Evolutionary conservation across 352 stramenopile genomes (phyloP).

Genomic region (Pythium dissimile): DNA sequence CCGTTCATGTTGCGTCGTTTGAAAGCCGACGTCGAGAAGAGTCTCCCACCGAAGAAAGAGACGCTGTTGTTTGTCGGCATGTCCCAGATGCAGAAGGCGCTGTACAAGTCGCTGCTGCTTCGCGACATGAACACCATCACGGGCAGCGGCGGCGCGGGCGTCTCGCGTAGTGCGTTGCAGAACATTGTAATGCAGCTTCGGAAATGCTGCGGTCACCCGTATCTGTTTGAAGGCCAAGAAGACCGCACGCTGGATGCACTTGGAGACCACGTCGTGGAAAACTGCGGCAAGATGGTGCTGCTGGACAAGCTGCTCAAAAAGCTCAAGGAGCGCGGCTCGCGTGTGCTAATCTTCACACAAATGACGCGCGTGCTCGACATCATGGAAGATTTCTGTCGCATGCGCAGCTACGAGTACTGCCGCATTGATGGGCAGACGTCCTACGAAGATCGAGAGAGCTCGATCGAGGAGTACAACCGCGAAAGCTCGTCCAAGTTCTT

Average conservation of each 20-base stretch:
- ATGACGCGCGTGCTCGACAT: conserved; percentile 94
- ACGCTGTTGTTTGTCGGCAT: conserved; percentile 92
- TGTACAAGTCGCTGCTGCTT: conserved; percentile 96
- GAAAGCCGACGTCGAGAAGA: conserved; percentile 99
- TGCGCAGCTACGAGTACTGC: conserved; percentile 89
- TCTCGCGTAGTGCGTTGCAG: conserved; percentile 77
- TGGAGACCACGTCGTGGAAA: conserved; percentile 96
- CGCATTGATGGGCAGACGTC: conserved; percentile 88
- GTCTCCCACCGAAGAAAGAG: conserved; percentile 97
- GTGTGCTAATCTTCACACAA: conserved; percentile 91
- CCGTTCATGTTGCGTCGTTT: conserved; percentile 97
- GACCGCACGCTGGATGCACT: conserved; percentile 92
- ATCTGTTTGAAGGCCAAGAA: conserved; percentile 95
- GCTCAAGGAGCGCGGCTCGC: conserved; percentile 84
- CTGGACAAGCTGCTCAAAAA: conserved; percentile 92
- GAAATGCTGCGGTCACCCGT: conserved; percentile 91
- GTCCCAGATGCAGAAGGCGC: conserved; percentile 92
- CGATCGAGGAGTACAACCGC: conserved; percentile 95
- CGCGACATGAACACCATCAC: conserved; percentile 93
- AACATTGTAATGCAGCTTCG: conserved; percentile 89
- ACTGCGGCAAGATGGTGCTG: conserved; percentile 97
- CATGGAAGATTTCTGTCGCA: conserved; percentile 95
- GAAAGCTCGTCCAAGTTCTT: conserved; percentile 96
- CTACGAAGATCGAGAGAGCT: conserved; percentile 81
- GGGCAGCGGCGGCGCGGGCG: conserved; percentile 44